Base-by-base conservation (phyloP, 805 yeast species). In the Candida xyloterini region DNA sequence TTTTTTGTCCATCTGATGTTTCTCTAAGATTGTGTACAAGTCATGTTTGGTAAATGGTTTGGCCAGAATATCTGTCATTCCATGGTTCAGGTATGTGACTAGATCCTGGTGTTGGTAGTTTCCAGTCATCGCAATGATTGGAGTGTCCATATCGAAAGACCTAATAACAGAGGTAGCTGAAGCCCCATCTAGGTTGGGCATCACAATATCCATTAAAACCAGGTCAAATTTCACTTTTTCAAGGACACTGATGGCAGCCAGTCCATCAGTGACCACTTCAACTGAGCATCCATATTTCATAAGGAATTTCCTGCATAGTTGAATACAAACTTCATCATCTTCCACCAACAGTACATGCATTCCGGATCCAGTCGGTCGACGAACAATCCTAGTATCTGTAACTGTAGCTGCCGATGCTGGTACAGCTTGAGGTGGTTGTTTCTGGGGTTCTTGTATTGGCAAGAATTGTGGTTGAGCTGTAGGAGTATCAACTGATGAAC, bases 81-180 rank as follows among this genome's bases (percentile, higher is more conserved):
- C 97, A 55, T 88, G 87, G 51, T 82, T 83, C 44, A 86, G 66
- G 59, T 85, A 88, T 1, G 81, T 83, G 33, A 84, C 84, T 42
- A 88, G 68, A 60, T 88, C 95, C 50, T 82, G 79, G 48, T 83
- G 86, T 50, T 84, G 83, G 41, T 87, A 84, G 57, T 87, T 88
- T 28, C 95, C 95, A 2, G 96, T 87, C 95, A 87, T 87, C 22
- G 95, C 95, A 50, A 93, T 83, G 47, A 93, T 86, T 10, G 98
- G 98, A 0, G 96, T 87, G 38, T 74, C 75, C 15, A 78, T 77
- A 60, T 89, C 95, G 57, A 87, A 86, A 14, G 83, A 79, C 51
- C 98, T 73, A 33, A 93, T 88, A 30, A 91, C 79, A 28, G 91
- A 83, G 1, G 96, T 84, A 1, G 96, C 96, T 2, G 95, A 81